phyloP scores from a whole-genome alignment of 2,329 filamentous ascomycete genomes.

The Helminthosporium solani region DNA sequence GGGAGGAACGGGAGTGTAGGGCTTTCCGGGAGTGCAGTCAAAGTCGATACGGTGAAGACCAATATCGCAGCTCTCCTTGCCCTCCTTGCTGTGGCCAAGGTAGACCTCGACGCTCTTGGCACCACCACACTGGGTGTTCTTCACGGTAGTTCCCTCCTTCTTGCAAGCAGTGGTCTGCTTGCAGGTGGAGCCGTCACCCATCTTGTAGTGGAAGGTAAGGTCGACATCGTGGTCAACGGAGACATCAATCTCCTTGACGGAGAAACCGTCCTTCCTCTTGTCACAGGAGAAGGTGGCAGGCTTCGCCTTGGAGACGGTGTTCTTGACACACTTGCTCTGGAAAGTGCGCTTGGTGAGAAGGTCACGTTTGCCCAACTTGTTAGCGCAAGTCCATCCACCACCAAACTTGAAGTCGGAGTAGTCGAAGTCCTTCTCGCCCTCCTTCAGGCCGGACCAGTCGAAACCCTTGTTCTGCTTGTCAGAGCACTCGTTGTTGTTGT shows the following conservation, averaged over 20 bases:
- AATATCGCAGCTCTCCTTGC: slow-evolving; percentile 64
- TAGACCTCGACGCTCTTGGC: slow-evolving; percentile 76
- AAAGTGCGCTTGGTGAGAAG: slow-evolving; percentile 49
- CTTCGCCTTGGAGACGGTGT: slow-evolving; percentile 52
- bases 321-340: slow-evolving; percentile 46
- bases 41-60: slow-evolving; percentile 74
- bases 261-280: slow-evolving; percentile 59
- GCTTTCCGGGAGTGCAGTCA: slow-evolving; percentile 58
- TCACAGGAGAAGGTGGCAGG: slow-evolving; percentile 68
- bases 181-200: slow-evolving; percentile 80
- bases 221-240: slow-evolving; percentile 73
- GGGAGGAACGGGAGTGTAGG: slow-evolving; percentile 22
- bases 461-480: slow-evolving; percentile 69
- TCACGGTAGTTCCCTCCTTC: slow-evolving; percentile 65
- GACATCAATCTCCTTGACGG: slow-evolving; percentile 72
- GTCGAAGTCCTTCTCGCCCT: slow-evolving; percentile 51
- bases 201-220: slow-evolving; percentile 82
- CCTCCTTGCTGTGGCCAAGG: slow-evolving; percentile 43
- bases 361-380: slow-evolving; percentile 62
- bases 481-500: slow-evolving; percentile 76
- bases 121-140: slow-evolving; percentile 90
- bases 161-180: slow-evolving; percentile 73
- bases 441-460: slow-evolving; percentile 64
- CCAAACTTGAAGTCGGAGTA: slow-evolving; percentile 69
- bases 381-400: slow-evolving; percentile 68